Evolutionary conservation across 169 alveolate species (phyloP).

Genomic region (Cystoisospora suis): DNA sequence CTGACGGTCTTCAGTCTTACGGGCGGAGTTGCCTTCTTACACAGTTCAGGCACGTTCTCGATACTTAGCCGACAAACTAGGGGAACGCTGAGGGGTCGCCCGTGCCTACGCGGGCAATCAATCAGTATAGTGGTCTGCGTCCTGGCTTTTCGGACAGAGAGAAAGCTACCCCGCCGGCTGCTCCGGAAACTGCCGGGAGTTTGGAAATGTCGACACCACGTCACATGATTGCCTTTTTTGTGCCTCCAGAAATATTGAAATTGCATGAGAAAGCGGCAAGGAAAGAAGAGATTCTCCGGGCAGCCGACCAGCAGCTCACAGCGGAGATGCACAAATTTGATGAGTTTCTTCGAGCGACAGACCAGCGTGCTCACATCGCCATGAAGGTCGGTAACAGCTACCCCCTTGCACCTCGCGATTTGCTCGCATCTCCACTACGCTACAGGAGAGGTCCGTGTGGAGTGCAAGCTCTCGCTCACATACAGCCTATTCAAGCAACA

Average conservation of each 20-base stretch:
- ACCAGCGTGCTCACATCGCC: conserved; percentile 73
- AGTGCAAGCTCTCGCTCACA: too few species aligned
- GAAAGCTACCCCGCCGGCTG: not conserved
- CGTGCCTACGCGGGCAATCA: not conserved
- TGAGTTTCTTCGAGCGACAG: conserved; percentile 66
- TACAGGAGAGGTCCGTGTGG: too few species aligned
- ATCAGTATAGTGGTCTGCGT: not conserved
- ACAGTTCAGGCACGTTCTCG: too few species aligned
- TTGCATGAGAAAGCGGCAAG: conserved; percentile 72
- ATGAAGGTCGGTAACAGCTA: conserved; percentile 63
- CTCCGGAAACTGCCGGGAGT: not conserved
- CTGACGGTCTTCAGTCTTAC: too few species aligned
- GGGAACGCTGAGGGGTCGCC: not conserved
- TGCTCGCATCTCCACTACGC: too few species aligned
- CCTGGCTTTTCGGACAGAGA: not conserved
- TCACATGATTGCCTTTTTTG: not conserved
- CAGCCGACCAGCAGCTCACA: conserved; percentile 69
- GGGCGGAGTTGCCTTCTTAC: too few species aligned
- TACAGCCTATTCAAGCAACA: too few species aligned
- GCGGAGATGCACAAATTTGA: conserved; percentile 51
- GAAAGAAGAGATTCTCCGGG: conserved; percentile 70
- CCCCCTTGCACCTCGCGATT: too few species aligned
- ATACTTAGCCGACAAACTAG: not conserved
- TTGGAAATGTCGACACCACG: too few species aligned
- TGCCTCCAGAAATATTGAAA: conserved; percentile 71